Evolutionary conservation across 257 asterid species (phyloP).

Genomic region (Solanum microdontum): DNA sequence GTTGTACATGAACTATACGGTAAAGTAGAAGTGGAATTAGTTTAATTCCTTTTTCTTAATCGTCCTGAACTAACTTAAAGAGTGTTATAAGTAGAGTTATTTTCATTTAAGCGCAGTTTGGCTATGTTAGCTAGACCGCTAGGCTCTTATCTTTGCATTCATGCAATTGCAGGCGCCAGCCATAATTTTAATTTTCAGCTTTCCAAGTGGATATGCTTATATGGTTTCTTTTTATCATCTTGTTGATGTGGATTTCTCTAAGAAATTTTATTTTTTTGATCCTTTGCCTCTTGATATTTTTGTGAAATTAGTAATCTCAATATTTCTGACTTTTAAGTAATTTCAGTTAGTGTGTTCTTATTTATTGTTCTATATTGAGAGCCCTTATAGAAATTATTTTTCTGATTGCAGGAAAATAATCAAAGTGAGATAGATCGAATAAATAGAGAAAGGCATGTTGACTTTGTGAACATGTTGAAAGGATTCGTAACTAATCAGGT

Average conservation of each 20-base stretch:
- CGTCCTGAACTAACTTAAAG: neutral
- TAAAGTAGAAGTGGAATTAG: neutral
- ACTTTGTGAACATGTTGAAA: constrained; percentile 76
- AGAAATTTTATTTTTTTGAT: neutral
- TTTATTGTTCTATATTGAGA: neutral
- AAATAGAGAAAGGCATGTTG: constrained; percentile 56
- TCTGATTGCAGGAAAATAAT: constrained; percentile 71
- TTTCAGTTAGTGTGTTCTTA: neutral
- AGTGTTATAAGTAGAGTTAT: neutral
- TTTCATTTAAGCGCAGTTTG: neutral
- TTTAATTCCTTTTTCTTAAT: neutral
- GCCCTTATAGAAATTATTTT: neutral
- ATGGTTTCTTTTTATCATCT: neutral
- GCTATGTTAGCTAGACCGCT: neutral
- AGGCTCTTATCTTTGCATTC: neutral
- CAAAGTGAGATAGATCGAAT: constrained; percentile 73
- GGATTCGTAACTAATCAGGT: constrained; percentile 88
- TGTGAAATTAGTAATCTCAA: neutral
- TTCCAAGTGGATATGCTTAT: neutral
- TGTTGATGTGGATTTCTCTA: neutral
- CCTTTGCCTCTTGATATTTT: neutral
- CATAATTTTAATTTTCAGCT: neutral
- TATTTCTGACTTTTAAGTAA: neutral
- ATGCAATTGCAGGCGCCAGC: neutral
- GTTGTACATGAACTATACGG: neutral